Percentiles rank a stretch among this genome's conserved stretches.
Evolutionary conservation across 495 filamentous ascomycete genomes (phyloP).

Genomic region (Neurospora sp.): DNA sequence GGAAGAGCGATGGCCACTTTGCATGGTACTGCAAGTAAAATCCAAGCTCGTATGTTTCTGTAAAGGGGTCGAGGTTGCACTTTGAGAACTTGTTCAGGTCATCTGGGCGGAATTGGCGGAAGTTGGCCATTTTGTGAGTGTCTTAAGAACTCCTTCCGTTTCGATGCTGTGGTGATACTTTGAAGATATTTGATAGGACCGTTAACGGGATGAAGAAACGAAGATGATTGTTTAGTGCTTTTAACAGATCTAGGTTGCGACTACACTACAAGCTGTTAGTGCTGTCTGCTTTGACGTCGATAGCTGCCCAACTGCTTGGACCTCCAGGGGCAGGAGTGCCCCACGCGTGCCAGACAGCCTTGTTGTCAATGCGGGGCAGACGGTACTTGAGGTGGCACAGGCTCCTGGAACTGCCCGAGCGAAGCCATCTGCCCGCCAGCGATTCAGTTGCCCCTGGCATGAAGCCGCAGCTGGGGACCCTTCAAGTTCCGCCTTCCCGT

Average conservation of each 20-base stretch:
- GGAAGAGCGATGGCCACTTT: constrained; percentile 90
- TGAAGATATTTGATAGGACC: neutral
- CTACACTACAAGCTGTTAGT: neutral
- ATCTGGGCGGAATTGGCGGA: constrained; percentile 34
- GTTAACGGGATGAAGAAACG: neutral
- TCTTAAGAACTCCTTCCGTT: neutral
- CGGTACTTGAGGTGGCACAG: neutral
- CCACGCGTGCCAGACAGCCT: neutral
- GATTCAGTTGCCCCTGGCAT: neutral
- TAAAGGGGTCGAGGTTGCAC: constrained; percentile 88
- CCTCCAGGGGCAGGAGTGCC: neutral
- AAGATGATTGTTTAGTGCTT: neutral
- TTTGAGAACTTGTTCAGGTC: constrained; percentile 54
- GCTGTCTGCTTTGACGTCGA: neutral
- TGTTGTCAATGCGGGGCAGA: neutral
- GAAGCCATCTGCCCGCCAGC: neutral
- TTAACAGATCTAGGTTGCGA: neutral
- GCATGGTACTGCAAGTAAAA: constrained; percentile 95
- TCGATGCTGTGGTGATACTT: neutral
- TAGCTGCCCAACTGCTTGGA: neutral
- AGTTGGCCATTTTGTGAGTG: constrained; percentile 31
- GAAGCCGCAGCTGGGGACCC: neutral
- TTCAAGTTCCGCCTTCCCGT: neutral
- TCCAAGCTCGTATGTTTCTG: constrained; percentile 88
- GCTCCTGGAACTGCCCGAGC: neutral